Evolutionary conservation across 148 eudicot species (phyloP), one percentile per base, ranked within the genome.

Genomic region (Rhododendron williamsianum): DNA sequence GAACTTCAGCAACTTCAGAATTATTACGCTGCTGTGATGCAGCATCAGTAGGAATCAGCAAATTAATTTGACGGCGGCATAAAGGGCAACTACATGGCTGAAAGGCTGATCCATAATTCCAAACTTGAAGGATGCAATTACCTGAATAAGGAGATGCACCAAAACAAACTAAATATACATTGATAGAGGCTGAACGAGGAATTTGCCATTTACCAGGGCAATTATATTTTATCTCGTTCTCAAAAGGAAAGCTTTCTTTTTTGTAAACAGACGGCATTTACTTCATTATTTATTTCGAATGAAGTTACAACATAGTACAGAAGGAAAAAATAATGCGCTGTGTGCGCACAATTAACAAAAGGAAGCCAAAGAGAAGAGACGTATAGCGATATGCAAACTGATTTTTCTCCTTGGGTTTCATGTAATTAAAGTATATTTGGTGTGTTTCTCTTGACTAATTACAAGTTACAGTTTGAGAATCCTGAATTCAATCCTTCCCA

Each of bases 81-180:
- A 97, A 83, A 80, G 98, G 99, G 78, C 99, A 97, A 90, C 21
- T 92, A 86, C 99, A 97, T 49, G 98, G 94, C 82, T 91, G 98
- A 83, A 94, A 83, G 43, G 94, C 91, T 36, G 98, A 85, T 84
- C 95, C 98, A 76, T 95, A 88, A 90, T 91, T 91, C 99, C 99
- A 97, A 67, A 92, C 92, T 93, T 91, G 91, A 86, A 97, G 60
- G 81, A 95, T 94, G 83, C 99, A 97, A 51, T 86, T 86, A 49
- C 96, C 99, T 97, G 87, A 74, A 84, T 48, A 74, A 56, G 46
- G 85, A 63, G 35, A 30, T 30, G 76, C 19, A 33, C 30, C 2
- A 79, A 74, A 30, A 49, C 33, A 45, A 67, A 81, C 71, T 48
- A 36, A 71, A 19, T 9, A 85, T 35, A 76, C 30, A 76, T 33